Evolutionary conservation across 176 grass and related monocot species (phyloP).

Genomic region (Zoysia japonica): DNA sequence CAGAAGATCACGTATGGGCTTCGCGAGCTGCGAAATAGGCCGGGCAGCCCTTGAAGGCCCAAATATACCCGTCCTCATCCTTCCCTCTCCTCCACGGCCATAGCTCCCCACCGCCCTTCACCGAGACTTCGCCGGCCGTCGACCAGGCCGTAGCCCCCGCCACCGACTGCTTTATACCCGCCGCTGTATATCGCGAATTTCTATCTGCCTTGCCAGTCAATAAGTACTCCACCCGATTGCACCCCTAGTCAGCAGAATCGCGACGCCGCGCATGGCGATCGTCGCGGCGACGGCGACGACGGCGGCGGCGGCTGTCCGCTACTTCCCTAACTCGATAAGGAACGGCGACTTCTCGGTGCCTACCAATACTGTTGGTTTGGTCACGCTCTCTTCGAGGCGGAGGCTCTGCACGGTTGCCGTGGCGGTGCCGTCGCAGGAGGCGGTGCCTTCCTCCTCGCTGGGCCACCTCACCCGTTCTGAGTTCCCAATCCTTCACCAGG

Average conservation of each 20-base stretch:
- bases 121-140: not conserved
- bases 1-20: not conserved
- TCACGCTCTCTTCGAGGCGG: slow-evolving; percentile 18
- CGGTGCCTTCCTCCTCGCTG: slow-evolving; percentile 64
- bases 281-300: too few species aligned
- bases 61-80: not conserved
- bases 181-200: not conserved
- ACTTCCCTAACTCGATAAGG: slow-evolving; percentile 18
- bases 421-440: slow-evolving; percentile 45
- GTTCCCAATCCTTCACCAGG: slow-evolving; percentile 95
- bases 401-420: slow-evolving; percentile 30
- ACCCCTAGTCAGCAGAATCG: not conserved
- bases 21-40: not conserved
- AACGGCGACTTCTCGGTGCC: not conserved
- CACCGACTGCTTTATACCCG: not conserved
- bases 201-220: not conserved
- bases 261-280: slow-evolving; percentile 50
- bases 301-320: slow-evolving; percentile 52
- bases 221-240: not conserved
- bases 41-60: not conserved
- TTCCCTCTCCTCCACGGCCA: not conserved
- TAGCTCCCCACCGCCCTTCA: too few species aligned
- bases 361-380: not conserved
- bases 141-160: not conserved
- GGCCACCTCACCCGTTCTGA: slow-evolving; percentile 66